A percentile compares a stretch with the other conserved stretches of the same genome.
These are phyloP conservation scores for Dentipellis fragilis DNA, from an alignment of 768 basidiomycete species.

Conservation along the genomic window DNA sequence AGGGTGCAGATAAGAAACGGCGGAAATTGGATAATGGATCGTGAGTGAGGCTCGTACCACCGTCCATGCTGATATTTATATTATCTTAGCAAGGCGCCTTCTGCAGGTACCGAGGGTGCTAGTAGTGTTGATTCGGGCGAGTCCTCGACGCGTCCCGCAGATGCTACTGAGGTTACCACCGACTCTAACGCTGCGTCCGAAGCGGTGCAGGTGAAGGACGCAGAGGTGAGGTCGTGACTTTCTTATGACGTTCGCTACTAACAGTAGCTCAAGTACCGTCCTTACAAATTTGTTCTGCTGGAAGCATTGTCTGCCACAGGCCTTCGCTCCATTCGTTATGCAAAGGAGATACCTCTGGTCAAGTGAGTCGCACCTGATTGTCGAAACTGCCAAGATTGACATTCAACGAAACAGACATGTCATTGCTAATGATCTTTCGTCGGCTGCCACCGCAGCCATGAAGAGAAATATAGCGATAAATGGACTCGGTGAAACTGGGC, in stretches of 20 bases:
- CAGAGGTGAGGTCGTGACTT: conserved; percentile 4
- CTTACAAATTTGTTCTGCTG: conserved; percentile 66
- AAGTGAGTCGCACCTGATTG: conserved; percentile 40
- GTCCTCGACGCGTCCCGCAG: neutral
- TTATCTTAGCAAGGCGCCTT: too few relatives aligned
- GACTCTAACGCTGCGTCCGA: neutral
- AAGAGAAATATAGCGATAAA: conserved; percentile 78
- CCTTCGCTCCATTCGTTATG: conserved; percentile 91
- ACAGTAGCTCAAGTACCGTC: conserved; percentile 32
- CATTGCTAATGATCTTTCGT: conserved; percentile 89
- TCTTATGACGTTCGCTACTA: neutral
- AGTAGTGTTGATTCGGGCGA: neutral
- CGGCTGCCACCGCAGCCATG: conserved; percentile 79
- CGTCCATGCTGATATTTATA: too few relatives aligned
- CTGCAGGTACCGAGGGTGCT: too few relatives aligned
- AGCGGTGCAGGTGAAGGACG: conserved; percentile 3
- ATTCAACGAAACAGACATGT: conserved; percentile 53
- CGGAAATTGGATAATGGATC: conserved; percentile 5
- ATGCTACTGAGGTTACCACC: neutral
- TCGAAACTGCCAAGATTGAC: neutral
- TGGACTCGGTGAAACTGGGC: conserved; percentile 37
- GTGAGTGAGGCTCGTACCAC: neutral
- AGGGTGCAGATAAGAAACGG: conserved; percentile 17
- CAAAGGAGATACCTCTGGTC: conserved; percentile 88
- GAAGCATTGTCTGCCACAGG: conserved; percentile 97